Conservation (phyloP, 2,329 filamentous ascomycete genomes). For the Parafenestella ontariensis region DNA sequence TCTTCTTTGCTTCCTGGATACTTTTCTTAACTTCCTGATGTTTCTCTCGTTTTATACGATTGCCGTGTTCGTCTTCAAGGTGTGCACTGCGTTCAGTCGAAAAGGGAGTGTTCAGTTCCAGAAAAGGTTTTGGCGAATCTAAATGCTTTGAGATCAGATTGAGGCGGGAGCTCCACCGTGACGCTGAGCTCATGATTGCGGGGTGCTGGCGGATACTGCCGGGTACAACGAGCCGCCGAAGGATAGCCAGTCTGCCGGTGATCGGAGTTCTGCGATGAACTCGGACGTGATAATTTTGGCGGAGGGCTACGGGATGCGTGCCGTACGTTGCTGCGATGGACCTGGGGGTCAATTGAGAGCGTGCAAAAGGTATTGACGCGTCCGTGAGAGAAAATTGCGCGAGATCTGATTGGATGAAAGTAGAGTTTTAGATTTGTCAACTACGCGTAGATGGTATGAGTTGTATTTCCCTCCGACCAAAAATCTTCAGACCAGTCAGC, state of each 20-base stretch:
- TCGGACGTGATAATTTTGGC: not conserved
- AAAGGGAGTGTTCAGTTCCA: constrained; percentile 69
- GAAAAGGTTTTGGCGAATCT: constrained; percentile 58
- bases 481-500: not conserved
- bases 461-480: not conserved
- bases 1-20: constrained; percentile 16
- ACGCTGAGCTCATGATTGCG: constrained; percentile 41
- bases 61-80: constrained; percentile 61
- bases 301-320: constrained; percentile 4
- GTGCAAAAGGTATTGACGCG: constrained; percentile 1
- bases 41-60: constrained; percentile 25
- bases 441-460: not conserved
- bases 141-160: constrained; percentile 69
- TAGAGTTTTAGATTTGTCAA: not conserved
- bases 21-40: constrained; percentile 10
- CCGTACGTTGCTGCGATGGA: constrained; percentile 1
- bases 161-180: constrained; percentile 58
- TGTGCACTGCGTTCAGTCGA: constrained; percentile 64
- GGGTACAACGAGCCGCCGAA: constrained; percentile 30
- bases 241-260: constrained; percentile 46
- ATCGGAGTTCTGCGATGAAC: constrained; percentile 28
- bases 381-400: constrained; percentile 6
- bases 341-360: constrained; percentile 1
- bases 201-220: constrained; percentile 38
- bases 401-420: constrained; percentile 11